Evolutionary conservation across 2,329 filamentous ascomycete species (phyloP), one percentile per base, ranked within the genome.

Genomic region (Phaeosphaeriaceae sp.): DNA sequence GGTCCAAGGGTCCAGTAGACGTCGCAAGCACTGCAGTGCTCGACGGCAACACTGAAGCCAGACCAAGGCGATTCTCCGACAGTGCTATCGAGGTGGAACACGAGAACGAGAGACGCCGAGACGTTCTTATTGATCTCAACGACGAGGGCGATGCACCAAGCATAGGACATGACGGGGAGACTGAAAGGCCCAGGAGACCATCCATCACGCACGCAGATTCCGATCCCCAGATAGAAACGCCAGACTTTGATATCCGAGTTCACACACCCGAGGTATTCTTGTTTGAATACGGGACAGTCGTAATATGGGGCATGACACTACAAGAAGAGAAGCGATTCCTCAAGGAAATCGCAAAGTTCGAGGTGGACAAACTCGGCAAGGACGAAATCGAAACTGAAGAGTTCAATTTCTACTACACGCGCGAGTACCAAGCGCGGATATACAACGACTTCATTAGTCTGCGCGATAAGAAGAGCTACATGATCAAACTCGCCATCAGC

Each of bases 401-500:
- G 67, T 99, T 99, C 81, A 99, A 99, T 73, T 99, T 97, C 74
- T 99, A 99, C 79, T 97, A 99, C 77, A 97, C 94, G 3, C 85
- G 89, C 65, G 93, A 97, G 71, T 99, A 99, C 72, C 95, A 99
- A 76, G 91, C 94, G 17, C 88, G 94, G 42, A 99, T 99, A 73
- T 99, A 99, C 82, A 99, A 99, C 75, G 94, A 99, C 75, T 99
- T 99, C 66, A 99, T 99, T 74, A 94, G 90, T 2, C 76, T 99
- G 52, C 83, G 92, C 40, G 93, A 97, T 66, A 96, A 96, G 76
- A 87, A 87, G 67, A 96, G 96, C 74, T 96, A 97, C 77, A 97
- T 97, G 94, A 95, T 89, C 61, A 97, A 97, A 77, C 80, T 97
- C 30, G 92, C 93, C 47, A 97, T 97, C 69, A 96, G 91, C 13